Conservation (phyloP, 2,329 filamentous ascomycete species). For the Penicillium sp. region DNA sequence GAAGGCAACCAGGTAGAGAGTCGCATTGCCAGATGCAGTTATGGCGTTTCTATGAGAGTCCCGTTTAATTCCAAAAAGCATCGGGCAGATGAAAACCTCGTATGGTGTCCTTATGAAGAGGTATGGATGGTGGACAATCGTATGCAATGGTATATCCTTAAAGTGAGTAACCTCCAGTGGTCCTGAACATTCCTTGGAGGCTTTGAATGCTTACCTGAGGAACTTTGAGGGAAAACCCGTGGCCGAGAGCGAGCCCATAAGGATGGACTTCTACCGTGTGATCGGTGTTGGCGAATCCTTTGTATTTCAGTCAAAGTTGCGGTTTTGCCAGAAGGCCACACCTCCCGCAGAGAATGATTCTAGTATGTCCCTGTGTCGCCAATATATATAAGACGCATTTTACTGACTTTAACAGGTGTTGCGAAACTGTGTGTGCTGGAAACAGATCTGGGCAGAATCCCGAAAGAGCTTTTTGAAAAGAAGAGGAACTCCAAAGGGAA, state of each 20-base stretch:
- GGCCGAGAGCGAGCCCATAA: slow-evolving; percentile 19
- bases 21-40: slow-evolving; percentile 22
- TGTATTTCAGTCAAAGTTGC: not conserved
- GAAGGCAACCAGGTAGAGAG: slow-evolving; percentile 24
- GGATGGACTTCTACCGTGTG: not conserved
- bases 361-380: not conserved
- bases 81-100: not conserved
- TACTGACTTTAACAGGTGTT: slow-evolving; percentile 5
- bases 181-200: not conserved
- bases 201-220: not conserved
- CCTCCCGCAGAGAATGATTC: not conserved
- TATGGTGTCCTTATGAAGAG: slow-evolving; percentile 14
- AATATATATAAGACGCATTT: not conserved
- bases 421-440: slow-evolving; percentile 16
- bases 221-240: slow-evolving; percentile 14
- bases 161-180: slow-evolving; percentile 10
- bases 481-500: slow-evolving; percentile 16
- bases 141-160: slow-evolving; percentile 26
- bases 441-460: slow-evolving; percentile 22
- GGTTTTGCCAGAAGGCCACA: slow-evolving; percentile 5
- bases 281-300: fast-evolving
- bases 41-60: not conserved
- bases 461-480: slow-evolving; percentile 17
- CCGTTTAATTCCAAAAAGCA: not conserved
- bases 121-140: not conserved